Conservation (phyloP, 148 eudicot species). For the Euryodendron excelsum region DNA sequence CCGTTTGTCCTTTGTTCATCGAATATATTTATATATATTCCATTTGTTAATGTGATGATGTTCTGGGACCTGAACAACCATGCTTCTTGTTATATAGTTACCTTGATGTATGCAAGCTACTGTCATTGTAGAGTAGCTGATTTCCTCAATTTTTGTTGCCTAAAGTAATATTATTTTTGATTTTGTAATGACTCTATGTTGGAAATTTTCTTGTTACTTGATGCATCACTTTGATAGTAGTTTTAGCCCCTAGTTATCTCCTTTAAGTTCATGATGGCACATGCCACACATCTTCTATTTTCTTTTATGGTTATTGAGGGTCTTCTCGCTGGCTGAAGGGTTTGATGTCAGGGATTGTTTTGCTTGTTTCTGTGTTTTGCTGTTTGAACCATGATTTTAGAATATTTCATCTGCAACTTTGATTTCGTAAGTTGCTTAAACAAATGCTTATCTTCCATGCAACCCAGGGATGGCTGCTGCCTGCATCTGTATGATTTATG, state of each 20-base stretch:
- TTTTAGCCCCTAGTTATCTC: background rate
- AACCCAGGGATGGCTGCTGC: background rate
- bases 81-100: too few species aligned
- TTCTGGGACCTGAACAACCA: too few species aligned
- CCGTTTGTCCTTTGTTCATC: too few species aligned
- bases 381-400: background rate
- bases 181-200: background rate
- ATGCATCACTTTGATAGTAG: background rate
- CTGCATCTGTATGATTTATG: background rate
- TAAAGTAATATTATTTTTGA: background rate
- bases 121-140: too few species aligned
- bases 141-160: too few species aligned
- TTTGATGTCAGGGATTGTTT: background rate
- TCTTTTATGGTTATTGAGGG: background rate
- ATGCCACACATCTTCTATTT: too few species aligned
- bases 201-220: background rate
- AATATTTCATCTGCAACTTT: background rate
- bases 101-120: too few species aligned
- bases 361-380: background rate
- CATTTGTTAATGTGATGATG: too few species aligned
- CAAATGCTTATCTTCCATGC: background rate
- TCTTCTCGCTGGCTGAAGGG: background rate
- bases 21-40: too few species aligned
- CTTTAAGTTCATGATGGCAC: background rate
- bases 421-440: background rate